Percentiles rank a stretch among this genome's conserved stretches.
Evolutionary conservation across 2,329 filamentous ascomycete genomes (phyloP).

Genomic region (Hymenotorrendiella dingleyae): DNA sequence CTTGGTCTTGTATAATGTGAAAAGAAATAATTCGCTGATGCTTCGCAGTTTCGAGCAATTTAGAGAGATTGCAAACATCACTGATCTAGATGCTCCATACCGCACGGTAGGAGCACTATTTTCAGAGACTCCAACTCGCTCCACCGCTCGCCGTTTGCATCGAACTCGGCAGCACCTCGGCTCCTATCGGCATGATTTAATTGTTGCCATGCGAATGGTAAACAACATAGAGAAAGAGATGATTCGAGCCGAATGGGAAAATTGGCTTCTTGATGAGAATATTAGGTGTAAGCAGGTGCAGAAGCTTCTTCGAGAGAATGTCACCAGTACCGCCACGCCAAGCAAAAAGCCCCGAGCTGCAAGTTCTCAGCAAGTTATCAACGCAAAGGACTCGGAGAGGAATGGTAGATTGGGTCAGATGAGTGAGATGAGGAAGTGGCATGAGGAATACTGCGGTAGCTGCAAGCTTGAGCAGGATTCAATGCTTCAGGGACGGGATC

Average conservation of each 20-base stretch:
- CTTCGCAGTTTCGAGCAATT: slow-evolving; percentile 53
- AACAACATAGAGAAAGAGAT: slow-evolving; percentile 86
- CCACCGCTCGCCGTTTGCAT: slow-evolving; percentile 59
- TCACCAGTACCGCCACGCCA: slow-evolving; percentile 19
- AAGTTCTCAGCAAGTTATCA: slow-evolving; percentile 18
- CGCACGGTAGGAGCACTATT: slow-evolving; percentile 46
- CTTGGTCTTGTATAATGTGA: background rate
- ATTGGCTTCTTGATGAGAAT: slow-evolving; percentile 80
- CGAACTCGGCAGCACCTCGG: slow-evolving; percentile 79
- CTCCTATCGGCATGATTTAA: slow-evolving; percentile 77
- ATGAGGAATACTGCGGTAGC: slow-evolving; percentile 56
- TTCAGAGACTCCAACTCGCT: slow-evolving; percentile 42
- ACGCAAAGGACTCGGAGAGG: slow-evolving; percentile 19
- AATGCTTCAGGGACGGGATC: slow-evolving; percentile 18
- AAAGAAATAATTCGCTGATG: slow-evolving; percentile 17
- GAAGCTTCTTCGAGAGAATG: slow-evolving; percentile 37
- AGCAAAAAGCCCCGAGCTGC: slow-evolving; percentile 22
- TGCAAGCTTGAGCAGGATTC: slow-evolving; percentile 37
- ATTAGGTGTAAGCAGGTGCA: slow-evolving; percentile 62
- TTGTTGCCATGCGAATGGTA: slow-evolving; percentile 85
- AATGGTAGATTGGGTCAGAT: slow-evolving; percentile 39
- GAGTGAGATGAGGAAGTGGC: slow-evolving; percentile 47
- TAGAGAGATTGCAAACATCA: slow-evolving; percentile 50
- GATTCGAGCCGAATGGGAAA: slow-evolving; percentile 83
- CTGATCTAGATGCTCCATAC: slow-evolving; percentile 51